These are phyloP conservation scores for Scutellospora calospora DNA, from an alignment of 371 early-diverging fungal species.

Conservation along the genomic window DNA sequence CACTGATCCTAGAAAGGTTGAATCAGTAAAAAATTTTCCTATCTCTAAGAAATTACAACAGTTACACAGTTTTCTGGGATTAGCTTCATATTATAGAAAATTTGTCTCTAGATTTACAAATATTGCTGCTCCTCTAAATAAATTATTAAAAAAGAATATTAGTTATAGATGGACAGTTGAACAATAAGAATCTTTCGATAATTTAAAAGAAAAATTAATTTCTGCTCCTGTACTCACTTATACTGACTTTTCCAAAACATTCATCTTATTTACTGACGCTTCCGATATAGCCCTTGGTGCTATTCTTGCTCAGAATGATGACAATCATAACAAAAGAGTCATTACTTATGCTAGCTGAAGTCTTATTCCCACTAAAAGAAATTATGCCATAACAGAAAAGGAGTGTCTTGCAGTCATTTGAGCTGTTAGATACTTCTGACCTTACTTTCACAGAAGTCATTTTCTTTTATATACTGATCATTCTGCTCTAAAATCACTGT, in stretches of 20 bases:
- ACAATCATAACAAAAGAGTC: no score
- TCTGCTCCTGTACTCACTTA: conserved; percentile 45
- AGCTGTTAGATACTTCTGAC: no score
- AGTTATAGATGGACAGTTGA: conserved; percentile 46
- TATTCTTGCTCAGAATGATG: conserved; percentile 48
- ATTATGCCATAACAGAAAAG: no score
- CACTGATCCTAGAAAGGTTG: conserved; percentile 41
- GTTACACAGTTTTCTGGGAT: conserved; percentile 54
- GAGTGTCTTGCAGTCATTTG: no score
- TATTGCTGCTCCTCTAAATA: conserved; percentile 55
- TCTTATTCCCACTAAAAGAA: no score
- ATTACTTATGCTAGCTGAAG: no score
- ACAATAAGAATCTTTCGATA: conserved; percentile 49
- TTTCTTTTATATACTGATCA: no score
- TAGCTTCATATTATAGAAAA: conserved; percentile 49
- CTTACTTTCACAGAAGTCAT: no score
- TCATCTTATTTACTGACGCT: conserved; percentile 49
- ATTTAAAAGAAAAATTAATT: conserved; percentile 42
- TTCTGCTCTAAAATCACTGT: no score
- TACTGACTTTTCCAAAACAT: conserved; percentile 48
- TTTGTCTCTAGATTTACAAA: no score
- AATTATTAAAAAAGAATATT: no score
- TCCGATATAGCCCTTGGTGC: conserved; percentile 49
- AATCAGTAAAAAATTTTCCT: conserved; percentile 13
- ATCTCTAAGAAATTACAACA: conserved; percentile 50